Base-by-base conservation (phyloP, 805 yeast species). In the Spathaspora sp. region DNA sequence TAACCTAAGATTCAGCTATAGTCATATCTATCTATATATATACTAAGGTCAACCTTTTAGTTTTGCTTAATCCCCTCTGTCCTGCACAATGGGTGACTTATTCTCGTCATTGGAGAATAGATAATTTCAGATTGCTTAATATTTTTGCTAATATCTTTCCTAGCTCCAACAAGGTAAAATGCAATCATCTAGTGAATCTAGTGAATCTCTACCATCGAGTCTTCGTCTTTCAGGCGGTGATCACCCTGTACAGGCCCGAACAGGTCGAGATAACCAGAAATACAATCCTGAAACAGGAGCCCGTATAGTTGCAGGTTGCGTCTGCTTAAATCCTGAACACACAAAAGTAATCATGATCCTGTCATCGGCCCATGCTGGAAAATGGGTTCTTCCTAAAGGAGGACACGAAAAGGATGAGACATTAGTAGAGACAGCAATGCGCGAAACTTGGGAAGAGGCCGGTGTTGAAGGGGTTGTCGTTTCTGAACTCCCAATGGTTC, bases 371-470 rank as follows among this genome's bases (percentile, higher is more conserved):
- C 84, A 83, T 55, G 77, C 76, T 42, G 80, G 82, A 52, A 77
- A 77, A 58, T 93, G 97, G 96, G 89, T 94, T 7, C 67, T 94
- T 3, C 99, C 99, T 4, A 94, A 94, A 66, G 99, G 99, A 32
- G 99, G 99, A 1, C 84, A 92, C 40, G 99, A 94, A 68, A 64
- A 65, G 28, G 99, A 94, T 66, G 99, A 89, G 67, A 68, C 71
- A 3, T 78, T 73, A 42, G 66, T 64, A 7, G 64, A 69, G 3
- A 71, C 88, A 5, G 97, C 97, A 0, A 72, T 78, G 16, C 76
- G 99, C 53, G 99, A 94, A 64, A 89, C 96, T 0, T 94, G 99
- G 99, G 99, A 94, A 67, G 99, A 94, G 69, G 94, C 96, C 0
- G 99, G 99, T 0, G 88, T 88, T 20, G 79, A 78, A 35, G 97